These are phyloP conservation scores for Aspergillus panamensis DNA, from an alignment of 495 filamentous ascomycete genomes.

Conservation along the genomic window DNA sequence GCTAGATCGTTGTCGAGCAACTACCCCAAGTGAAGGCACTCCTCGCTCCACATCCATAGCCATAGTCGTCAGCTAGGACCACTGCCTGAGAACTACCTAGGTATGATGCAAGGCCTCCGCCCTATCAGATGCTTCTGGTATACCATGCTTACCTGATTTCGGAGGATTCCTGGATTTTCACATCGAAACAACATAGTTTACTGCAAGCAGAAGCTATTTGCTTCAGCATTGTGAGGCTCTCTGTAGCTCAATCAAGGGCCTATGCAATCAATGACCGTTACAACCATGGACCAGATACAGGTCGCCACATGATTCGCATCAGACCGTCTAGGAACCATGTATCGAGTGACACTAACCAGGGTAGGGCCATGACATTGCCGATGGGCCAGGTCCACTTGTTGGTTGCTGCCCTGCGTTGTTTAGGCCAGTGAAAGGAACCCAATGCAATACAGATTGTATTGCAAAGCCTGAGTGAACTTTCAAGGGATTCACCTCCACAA, in stretches of 20 bases:
- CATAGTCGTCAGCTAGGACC: too few relatives aligned
- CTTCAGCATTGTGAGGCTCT: background rate
- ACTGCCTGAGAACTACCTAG: too few relatives aligned
- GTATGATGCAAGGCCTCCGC: too few relatives aligned
- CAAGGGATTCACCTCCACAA: slow-evolving; percentile 15
- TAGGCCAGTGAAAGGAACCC: slow-evolving; percentile 2
- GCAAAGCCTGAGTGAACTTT: slow-evolving; percentile 10
- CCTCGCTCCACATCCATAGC: background rate
- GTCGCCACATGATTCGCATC: slow-evolving; percentile 15
- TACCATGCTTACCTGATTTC: too few relatives aligned
- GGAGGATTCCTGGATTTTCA: too few relatives aligned
- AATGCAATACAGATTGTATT: slow-evolving; percentile 1
- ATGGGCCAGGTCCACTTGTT: slow-evolving; percentile 22
- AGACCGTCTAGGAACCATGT: slow-evolving; percentile 15
- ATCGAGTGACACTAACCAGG: slow-evolving; percentile 15
- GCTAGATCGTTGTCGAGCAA: background rate
- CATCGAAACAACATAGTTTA: too few relatives aligned
- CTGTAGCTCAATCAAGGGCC: background rate
- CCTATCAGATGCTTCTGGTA: too few relatives aligned
- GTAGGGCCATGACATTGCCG: slow-evolving; percentile 10
- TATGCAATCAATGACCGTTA: background rate
- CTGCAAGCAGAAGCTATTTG: too few relatives aligned
- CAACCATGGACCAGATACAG: slow-evolving; percentile 10
- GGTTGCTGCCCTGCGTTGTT: slow-evolving; percentile 15
- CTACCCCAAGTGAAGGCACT: background rate